These are phyloP conservation scores for Scutellaria baicalensis DNA, from an alignment of 257 asterid species.

Conservation along the genomic window DNA sequence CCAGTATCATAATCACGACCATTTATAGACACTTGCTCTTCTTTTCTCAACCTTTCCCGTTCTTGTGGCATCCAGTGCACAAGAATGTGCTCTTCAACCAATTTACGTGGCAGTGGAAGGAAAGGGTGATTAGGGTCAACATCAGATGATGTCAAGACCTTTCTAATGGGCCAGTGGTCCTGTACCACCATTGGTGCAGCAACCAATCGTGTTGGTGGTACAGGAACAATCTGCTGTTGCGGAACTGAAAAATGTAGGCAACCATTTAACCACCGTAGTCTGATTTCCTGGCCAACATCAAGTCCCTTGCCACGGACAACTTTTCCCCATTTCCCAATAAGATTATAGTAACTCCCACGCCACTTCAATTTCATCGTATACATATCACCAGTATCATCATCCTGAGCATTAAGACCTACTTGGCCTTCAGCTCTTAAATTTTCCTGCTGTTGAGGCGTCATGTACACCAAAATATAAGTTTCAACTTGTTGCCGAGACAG, in stretches of 20 bases:
- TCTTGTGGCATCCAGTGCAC: constrained; percentile 40
- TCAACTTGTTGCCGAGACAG: constrained; percentile 52
- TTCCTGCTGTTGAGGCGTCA: constrained; percentile 43
- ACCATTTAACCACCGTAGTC: constrained; percentile 39
- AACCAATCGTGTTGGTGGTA: constrained; percentile 23
- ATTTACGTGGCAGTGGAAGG: constrained; percentile 43
- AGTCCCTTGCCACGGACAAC: constrained; percentile 51
- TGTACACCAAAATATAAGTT: constrained; percentile 32
- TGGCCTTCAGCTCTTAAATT: constrained; percentile 38
- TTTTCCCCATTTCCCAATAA: constrained; percentile 55
- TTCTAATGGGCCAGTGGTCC: constrained; percentile 48
- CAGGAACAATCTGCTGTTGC: constrained; percentile 31
- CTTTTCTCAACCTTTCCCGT: constrained; percentile 37
- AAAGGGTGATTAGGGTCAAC: constrained; percentile 49
- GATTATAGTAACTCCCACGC: constrained; percentile 54
- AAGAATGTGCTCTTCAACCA: constrained; percentile 46
- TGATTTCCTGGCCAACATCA: constrained; percentile 51
- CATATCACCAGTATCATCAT: constrained; percentile 45
- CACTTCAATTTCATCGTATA: constrained; percentile 43
- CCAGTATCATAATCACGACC: constrained; percentile 46
- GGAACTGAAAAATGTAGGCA: constrained; percentile 50
- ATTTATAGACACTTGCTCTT: constrained; percentile 40
- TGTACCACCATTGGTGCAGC: constrained; percentile 35
- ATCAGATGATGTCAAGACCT: constrained; percentile 40
- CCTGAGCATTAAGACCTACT: constrained; percentile 43